Percentiles rank a stretch among this genome's conserved stretches.
Evolutionary conservation across 2,329 filamentous ascomycete genomes (phyloP).

Genomic region (Fonsecaea multimorphosa): DNA sequence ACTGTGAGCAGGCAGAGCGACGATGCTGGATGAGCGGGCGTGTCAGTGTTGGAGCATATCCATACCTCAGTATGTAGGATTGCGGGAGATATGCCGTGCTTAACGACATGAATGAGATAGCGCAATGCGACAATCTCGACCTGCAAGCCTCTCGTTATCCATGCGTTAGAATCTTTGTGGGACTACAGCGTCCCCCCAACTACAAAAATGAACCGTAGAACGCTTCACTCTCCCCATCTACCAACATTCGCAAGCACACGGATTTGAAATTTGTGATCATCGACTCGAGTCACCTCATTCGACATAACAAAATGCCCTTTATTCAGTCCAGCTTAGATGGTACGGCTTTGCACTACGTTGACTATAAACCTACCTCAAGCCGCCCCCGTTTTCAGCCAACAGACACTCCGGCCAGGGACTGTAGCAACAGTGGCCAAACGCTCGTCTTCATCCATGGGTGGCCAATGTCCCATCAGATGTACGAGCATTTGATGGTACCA

Average conservation of each 20-base stretch:
- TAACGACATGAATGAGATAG: slow-evolving; percentile 1
- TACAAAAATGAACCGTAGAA: slow-evolving; percentile 7
- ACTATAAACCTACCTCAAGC: slow-evolving; percentile 37
- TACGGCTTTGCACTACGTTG: slow-evolving; percentile 33
- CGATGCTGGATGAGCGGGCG: slow-evolving; percentile 19
- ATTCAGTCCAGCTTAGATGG: slow-evolving; percentile 34
- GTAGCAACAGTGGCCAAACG: slow-evolving; percentile 20
- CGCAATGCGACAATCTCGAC: not conserved
- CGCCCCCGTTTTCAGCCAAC: slow-evolving; percentile 30
- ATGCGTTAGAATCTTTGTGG: not conserved
- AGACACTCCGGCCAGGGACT: slow-evolving; percentile 7
- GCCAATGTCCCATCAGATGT: slow-evolving; percentile 44
- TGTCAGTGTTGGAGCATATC: slow-evolving; percentile 2
- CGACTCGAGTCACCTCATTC: not conserved
- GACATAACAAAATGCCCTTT: slow-evolving; percentile 32
- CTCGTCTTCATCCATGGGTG: slow-evolving; percentile 44
- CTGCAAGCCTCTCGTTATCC: slow-evolving; percentile 2
- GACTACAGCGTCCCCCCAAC: not conserved
- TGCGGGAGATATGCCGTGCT: slow-evolving; percentile 2
- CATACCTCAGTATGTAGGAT: slow-evolving; percentile 12
- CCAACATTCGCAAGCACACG: not conserved
- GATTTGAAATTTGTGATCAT: not conserved
- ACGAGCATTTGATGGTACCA: slow-evolving; percentile 41
- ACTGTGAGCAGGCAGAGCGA: slow-evolving; percentile 38
- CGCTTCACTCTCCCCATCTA: not conserved